Evolutionary conservation across 495 filamentous ascomycete species (phyloP).

Genomic region (Neurospora sublineolata): DNA sequence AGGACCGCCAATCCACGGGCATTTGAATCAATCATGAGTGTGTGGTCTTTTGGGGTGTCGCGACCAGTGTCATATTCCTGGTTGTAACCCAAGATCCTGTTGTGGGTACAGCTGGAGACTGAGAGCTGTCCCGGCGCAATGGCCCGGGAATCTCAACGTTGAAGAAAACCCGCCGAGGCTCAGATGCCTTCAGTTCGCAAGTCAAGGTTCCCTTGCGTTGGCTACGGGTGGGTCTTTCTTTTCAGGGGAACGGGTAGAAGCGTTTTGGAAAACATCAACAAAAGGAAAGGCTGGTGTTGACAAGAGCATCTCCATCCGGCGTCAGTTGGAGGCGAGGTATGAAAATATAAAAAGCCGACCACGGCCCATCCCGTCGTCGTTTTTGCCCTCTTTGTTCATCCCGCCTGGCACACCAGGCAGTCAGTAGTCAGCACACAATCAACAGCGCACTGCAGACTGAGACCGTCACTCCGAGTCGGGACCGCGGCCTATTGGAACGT

Average conservation of each 20-base stretch:
- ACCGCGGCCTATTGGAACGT: background rate
- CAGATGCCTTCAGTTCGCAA: background rate
- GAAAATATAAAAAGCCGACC: background rate
- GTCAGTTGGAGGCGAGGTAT: background rate
- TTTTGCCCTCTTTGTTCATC: background rate
- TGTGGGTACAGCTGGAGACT: background rate
- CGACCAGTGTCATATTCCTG: background rate
- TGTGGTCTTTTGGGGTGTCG: background rate
- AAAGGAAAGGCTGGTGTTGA: background rate
- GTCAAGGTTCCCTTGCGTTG: background rate
- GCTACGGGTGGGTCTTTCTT: background rate
- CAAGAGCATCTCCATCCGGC: background rate
- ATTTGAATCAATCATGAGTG: background rate
- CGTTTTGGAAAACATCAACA: background rate
- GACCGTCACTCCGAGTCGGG: background rate
- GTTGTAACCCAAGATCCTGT: background rate
- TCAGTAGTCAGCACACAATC: background rate
- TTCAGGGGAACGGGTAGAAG: background rate
- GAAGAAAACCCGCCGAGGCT: background rate
- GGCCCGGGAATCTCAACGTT: background rate
- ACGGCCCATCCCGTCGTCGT: background rate
- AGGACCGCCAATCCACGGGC: background rate
- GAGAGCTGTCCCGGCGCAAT: background rate
- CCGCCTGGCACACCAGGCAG: background rate
- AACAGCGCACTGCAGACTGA: background rate